Evolutionary conservation across 2,329 filamentous ascomycete genomes (phyloP).

Genomic region (Fusarium haematococcum): DNA sequence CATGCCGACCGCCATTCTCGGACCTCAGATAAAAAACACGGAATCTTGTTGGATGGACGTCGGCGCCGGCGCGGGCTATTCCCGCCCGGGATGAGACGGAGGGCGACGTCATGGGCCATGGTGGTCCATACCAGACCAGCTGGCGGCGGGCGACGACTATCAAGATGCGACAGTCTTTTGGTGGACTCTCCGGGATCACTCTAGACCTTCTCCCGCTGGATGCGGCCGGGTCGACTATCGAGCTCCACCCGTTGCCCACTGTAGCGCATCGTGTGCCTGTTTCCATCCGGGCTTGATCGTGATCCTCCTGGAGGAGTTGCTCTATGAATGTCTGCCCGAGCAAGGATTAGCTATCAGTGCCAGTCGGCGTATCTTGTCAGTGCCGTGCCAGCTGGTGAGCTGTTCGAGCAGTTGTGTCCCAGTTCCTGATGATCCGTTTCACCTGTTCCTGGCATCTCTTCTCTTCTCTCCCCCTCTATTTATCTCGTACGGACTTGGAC

Average conservation of each 20-base stretch:
- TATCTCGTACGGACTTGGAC: neutral
- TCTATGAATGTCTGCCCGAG: conserved; percentile 18
- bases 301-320: conserved; percentile 29
- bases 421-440: neutral
- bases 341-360: neutral
- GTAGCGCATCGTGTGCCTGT: conserved; percentile 26
- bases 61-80: conserved; percentile 3
- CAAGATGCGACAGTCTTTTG: conserved; percentile 2
- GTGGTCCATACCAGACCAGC: neutral
- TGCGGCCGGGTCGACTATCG: conserved; percentile 31
- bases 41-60: conserved; percentile 3
- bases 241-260: conserved; percentile 23
- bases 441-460: neutral
- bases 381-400: neutral
- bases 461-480: neutral
- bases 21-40: neutral
- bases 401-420: neutral
- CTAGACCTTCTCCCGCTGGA: conserved; percentile 19
- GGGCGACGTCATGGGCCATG: conserved; percentile 6
- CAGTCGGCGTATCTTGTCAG: neutral
- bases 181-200: conserved; percentile 1
- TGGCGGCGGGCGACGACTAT: neutral
- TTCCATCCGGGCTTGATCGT: conserved; percentile 27
- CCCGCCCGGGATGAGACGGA: neutral
- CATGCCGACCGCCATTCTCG: conserved; percentile 4